Conservation (phyloP, 1,284 basidiomycete species). For the Mrakiaceae sp. region DNA sequence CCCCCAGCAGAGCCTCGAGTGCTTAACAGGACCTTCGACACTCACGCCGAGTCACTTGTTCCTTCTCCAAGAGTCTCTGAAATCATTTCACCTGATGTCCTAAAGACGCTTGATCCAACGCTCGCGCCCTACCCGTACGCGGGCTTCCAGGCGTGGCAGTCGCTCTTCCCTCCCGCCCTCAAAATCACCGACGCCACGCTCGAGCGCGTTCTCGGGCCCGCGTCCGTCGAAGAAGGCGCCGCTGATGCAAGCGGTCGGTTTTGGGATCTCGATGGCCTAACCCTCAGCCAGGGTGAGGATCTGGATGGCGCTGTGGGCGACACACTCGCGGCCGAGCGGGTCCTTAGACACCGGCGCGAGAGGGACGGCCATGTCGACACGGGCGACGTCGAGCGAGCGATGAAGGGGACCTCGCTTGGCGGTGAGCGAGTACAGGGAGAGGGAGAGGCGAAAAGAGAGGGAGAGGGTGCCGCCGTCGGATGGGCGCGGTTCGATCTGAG, state of each 20-base stretch:
- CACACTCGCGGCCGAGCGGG: constrained; percentile 6
- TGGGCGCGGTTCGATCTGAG: constrained; percentile 9
- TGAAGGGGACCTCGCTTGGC: background rate
- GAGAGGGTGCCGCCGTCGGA: background rate
- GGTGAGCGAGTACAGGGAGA: background rate
- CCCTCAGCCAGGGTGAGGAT: constrained; percentile 23
- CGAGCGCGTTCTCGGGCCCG: background rate
- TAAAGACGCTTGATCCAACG: constrained; percentile 6
- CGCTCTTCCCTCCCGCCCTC: background rate
- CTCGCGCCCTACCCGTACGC: constrained; percentile 11
- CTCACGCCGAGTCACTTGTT: background rate
- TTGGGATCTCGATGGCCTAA: constrained; percentile 30
- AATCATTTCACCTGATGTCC: background rate
- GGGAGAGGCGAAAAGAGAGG: background rate
- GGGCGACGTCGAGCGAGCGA: too few relatives aligned
- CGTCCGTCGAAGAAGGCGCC: background rate
- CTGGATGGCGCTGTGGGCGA: constrained; percentile 13
- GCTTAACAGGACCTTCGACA: background rate
- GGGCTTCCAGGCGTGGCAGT: background rate
- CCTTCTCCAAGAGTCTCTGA: too few relatives aligned
- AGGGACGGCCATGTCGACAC: background rate
- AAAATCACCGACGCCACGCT: background rate
- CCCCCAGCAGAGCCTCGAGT: background rate
- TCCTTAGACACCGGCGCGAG: constrained; percentile 8
- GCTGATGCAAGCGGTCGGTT: background rate